These are phyloP conservation scores for Fraxinus baroniana DNA, from an alignment of 305 asterid species.

Conservation along the genomic window DNA sequence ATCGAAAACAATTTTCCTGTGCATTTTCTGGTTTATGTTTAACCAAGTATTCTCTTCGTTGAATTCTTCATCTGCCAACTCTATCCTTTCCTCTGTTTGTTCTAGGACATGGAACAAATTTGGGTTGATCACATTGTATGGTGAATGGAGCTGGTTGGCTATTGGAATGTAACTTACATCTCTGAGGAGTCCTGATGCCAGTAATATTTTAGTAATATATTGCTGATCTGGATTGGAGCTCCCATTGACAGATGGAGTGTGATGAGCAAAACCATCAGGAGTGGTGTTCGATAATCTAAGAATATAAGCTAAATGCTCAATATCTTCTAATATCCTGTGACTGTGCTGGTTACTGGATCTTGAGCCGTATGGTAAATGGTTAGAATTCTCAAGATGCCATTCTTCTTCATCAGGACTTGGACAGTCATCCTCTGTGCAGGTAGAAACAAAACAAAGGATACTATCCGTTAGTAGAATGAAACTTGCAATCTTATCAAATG, in stretches of 20 bases:
- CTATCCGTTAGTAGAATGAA: conserved; percentile 11
- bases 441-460: conserved; percentile 23
- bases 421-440: conserved; percentile 42
- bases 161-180: conserved; percentile 42
- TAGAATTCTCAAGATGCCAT: conserved; percentile 48
- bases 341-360: conserved; percentile 29
- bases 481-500: conserved; percentile 13
- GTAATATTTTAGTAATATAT: conserved; percentile 26
- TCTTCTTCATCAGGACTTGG: conserved; percentile 53
- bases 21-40: conserved; percentile 42
- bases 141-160: conserved; percentile 48
- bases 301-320: conserved; percentile 41
- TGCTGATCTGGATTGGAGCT: conserved; percentile 50
- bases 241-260: conserved; percentile 27
- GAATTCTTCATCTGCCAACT: conserved; percentile 19
- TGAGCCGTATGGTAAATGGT: conserved; percentile 34
- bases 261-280: conserved; percentile 36
- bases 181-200: conserved; percentile 40
- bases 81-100: conserved; percentile 46
- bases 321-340: conserved; percentile 40
- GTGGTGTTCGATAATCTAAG: conserved; percentile 35
- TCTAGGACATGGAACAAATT: conserved; percentile 66
- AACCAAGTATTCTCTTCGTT: conserved; percentile 22
- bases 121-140: conserved; percentile 58
- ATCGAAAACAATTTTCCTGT: conserved; percentile 65